phyloP scores from a whole-genome alignment of 225 moss, liverwort and hornwort genomes.

The Physcomitrium patens region DNA sequence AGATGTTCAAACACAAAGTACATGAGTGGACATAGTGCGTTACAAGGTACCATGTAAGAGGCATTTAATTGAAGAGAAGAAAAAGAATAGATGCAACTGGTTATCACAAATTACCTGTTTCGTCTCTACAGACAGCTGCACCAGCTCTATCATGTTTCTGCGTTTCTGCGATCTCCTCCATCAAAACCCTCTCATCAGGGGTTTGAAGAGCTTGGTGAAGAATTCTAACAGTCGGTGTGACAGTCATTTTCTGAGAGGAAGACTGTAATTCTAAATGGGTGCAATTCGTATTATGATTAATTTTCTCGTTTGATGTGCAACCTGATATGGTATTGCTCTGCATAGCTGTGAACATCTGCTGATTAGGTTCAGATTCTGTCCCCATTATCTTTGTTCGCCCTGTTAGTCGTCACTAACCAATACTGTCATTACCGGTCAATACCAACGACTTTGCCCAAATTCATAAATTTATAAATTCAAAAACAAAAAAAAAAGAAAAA shows the following conservation, averaged over 20 bases:
- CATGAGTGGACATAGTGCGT: not conserved
- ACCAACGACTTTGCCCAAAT: not conserved
- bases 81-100: not conserved
- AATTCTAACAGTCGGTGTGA: constrained; percentile 25
- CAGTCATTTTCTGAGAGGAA: not conserved
- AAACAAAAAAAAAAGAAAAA: not conserved
- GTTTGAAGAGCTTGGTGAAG: constrained; percentile 26
- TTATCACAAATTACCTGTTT: constrained; percentile 34
- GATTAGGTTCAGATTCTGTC: constrained; percentile 28
- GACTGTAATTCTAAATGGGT: constrained; percentile 25
- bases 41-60: not conserved
- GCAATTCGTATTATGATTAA: constrained; percentile 8
- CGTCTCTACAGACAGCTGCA: constrained; percentile 22
- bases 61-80: not conserved
- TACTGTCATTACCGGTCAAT: constrained; percentile 11
- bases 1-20: not conserved
- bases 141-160: constrained; percentile 16
- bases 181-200: constrained; percentile 14
- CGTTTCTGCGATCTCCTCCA: constrained; percentile 12
- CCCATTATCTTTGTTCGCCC: constrained; percentile 28
- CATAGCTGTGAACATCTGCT: not conserved
- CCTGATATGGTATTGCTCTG: constrained; percentile 26
- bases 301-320: constrained; percentile 27
- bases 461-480: too few species aligned
- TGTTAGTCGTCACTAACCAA: constrained; percentile 27